Evolutionary conservation across 768 basidiomycete species (phyloP).

Genomic region (Fistulinella prunicolor): DNA sequence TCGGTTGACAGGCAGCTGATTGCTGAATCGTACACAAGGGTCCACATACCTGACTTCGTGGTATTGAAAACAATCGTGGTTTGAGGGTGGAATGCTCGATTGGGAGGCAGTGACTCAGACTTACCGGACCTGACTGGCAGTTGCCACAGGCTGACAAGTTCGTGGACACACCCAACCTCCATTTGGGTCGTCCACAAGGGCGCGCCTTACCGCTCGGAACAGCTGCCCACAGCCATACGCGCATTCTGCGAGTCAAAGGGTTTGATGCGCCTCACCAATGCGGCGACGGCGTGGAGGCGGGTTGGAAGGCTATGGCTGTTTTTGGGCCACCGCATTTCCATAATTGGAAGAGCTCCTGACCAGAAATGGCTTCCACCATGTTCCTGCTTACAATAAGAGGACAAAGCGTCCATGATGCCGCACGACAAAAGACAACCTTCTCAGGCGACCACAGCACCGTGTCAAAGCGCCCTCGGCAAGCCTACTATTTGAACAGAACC

Average conservation of each 20-base stretch:
- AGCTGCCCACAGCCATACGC: conserved; percentile 4
- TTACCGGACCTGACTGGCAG: not conserved
- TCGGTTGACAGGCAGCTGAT: too few relatives aligned
- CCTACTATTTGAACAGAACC: conserved; percentile 24
- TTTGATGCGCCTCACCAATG: not conserved
- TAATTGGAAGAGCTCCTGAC: conserved; percentile 26
- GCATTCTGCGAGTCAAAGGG: conserved; percentile 30
- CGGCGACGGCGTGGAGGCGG: too few relatives aligned
- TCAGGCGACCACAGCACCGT: conserved; percentile 1
- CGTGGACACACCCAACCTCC: not conserved
- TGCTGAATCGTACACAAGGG: too few relatives aligned
- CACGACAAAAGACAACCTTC: conserved; percentile 11
- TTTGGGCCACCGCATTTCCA: conserved; percentile 13
- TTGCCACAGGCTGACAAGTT: too few relatives aligned
- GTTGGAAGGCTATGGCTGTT: conserved; percentile 21
- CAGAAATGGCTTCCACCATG: not conserved
- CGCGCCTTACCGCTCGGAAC: not conserved
- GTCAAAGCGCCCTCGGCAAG: too few relatives aligned
- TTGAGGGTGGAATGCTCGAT: not conserved
- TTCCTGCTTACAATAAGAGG: too few relatives aligned
- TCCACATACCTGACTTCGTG: conserved; percentile 4
- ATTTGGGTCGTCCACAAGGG: not conserved
- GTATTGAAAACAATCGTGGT: conserved; percentile 1
- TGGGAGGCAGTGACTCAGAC: not conserved
- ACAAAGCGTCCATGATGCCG: conserved; percentile 14